Base-by-base conservation (phyloP, 768 basidiomycete genomes). In the Suillus variegatus region DNA sequence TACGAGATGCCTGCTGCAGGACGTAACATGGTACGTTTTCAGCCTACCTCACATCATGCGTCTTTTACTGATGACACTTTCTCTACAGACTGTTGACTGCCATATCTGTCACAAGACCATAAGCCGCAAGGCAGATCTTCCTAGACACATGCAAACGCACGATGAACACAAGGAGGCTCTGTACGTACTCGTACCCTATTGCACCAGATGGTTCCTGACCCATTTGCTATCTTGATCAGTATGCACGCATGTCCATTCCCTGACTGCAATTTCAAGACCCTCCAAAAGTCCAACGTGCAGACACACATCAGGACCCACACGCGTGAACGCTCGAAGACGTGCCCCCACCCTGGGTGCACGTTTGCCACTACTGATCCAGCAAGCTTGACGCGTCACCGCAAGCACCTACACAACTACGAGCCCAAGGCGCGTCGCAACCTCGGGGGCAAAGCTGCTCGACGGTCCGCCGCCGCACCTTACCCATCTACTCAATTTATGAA, bases 271-370 rank as follows among this genome's bases (percentile, higher is more conserved):
- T 71, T 70, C 60, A 67, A 51, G 12, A 66, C 77, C 0, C 66
- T 76, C 2, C 78, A 78, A 36, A 63, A 56, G 2, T 73, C 72
- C 0, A 78, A 77, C 36, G n/a, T 79, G 1, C 25, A 43, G 0
- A 74, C 71, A 0, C 77, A 78, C 32, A 18, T 72, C 22, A 74
- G 74, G 12, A 70, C 60, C 7, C 78, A 79, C 20, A 57, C 67
- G 1, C 28, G 65, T 18, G 32, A 46, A 43, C 66, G 65, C 6
- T 70, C 72, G 0, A 22, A 69, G 10, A 63, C 60, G 55, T 75
- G 74, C 60, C 72, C 70, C 2, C 40, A 41, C 4, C 36, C 52
- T 8, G 72, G 64, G 3, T 75, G 75, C 25, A n/a, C 47, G 0
- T 76, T 66, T 32, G 9, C 54, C 0, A 64, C 67, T 0, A 60